A percentile compares a stretch with the other conserved stretches of the same genome.
These are phyloP conservation scores for Mycosarcoma mackinlayi DNA, from an alignment of 1,284 basidiomycete genomes.

Conservation along the genomic window DNA sequence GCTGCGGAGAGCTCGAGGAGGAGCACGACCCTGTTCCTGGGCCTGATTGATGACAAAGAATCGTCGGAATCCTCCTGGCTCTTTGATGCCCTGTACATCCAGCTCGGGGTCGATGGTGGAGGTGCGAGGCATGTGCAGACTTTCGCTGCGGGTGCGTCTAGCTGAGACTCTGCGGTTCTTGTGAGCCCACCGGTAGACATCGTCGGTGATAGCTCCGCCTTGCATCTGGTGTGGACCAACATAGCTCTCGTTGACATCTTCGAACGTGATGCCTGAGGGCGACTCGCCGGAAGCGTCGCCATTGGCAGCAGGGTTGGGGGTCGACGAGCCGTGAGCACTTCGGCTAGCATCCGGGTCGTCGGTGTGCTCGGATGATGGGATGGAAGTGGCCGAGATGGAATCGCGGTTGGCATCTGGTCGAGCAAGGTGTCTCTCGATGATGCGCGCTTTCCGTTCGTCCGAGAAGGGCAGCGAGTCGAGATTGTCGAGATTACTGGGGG, in stretches of 20 bases:
- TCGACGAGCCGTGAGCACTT: conserved; percentile 20
- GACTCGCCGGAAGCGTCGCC: conserved; percentile 16
- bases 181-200: conserved; percentile 67
- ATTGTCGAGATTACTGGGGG: conserved; percentile 53
- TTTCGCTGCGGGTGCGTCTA: conserved; percentile 56
- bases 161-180: conserved; percentile 54
- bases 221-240: conserved; percentile 62
- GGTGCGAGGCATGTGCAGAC: conserved; percentile 62
- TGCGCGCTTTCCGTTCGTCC: conserved; percentile 60
- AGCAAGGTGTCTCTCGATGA: conserved; percentile 57
- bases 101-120: conserved; percentile 60
- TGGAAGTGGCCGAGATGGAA: conserved; percentile 42
- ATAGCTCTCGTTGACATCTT: conserved; percentile 54
- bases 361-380: conserved; percentile 32
- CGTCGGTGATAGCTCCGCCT: conserved; percentile 66
- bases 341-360: conserved; percentile 22
- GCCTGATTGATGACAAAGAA: conserved; percentile 62
- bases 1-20: conserved; percentile 62
- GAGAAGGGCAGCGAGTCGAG: conserved; percentile 57
- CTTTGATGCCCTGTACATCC: conserved; percentile 58
- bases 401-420: conserved; percentile 41
- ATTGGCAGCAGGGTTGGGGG: conserved; percentile 7
- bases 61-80: conserved; percentile 65
- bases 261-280: conserved; percentile 20
- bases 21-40: conserved; percentile 57